Conservation (phyloP, 2,329 filamentous ascomycete species). For the Cercospora janseana region DNA sequence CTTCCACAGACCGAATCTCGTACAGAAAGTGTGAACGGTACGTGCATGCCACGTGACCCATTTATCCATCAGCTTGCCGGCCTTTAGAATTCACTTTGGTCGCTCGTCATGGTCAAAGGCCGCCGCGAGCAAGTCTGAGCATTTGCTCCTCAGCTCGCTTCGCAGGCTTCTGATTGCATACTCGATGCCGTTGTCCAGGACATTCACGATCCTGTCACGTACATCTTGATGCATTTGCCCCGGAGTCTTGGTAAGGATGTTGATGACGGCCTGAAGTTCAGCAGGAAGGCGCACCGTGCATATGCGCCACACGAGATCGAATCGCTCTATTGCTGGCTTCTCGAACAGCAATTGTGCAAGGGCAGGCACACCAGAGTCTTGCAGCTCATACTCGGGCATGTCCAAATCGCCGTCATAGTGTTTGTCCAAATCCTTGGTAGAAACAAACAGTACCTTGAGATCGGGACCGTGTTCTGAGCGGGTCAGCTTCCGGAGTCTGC, state of each 20-base stretch:
- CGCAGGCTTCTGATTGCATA: neutral
- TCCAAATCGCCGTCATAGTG: conserved; percentile 13
- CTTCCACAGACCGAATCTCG: conserved; percentile 10
- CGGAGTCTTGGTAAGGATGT: conserved; percentile 10
- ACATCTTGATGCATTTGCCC: conserved; percentile 9
- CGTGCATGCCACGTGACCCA: conserved; percentile 8
- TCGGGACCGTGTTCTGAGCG: conserved; percentile 17
- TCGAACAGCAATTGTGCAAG: conserved; percentile 20
- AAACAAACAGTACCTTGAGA: conserved; percentile 20
- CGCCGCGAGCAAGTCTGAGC: neutral
- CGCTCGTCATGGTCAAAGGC: conserved; percentile 1
- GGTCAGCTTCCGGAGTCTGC: conserved; percentile 12
- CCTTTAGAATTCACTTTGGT: neutral
- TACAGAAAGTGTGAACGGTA: conserved; percentile 15
- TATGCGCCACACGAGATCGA: neutral
- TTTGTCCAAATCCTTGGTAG: conserved; percentile 24
- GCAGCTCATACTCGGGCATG: conserved; percentile 17
- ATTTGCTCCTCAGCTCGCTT: neutral
- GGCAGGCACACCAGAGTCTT: conserved; percentile 24
- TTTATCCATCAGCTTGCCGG: neutral
- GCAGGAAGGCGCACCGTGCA: conserved; percentile 5
- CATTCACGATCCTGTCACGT: neutral
- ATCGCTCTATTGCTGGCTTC: conserved; percentile 1
- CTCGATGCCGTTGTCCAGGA: neutral
- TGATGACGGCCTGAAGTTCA: conserved; percentile 4